These are phyloP conservation scores for Dendrobium huoshanense DNA, from an alignment of 106 monocot genomes.

Conservation along the genomic window DNA sequence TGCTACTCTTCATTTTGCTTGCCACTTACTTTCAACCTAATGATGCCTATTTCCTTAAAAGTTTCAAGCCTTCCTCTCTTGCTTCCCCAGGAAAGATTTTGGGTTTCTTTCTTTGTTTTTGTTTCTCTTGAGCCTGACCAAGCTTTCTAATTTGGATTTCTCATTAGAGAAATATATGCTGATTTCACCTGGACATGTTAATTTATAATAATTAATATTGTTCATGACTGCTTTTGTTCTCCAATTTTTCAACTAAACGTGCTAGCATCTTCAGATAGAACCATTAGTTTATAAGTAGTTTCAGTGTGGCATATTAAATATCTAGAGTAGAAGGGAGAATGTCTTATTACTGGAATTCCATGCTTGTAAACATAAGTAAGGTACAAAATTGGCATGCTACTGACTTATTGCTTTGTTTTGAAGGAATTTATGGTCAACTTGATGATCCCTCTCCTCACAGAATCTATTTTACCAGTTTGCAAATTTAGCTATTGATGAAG, in stretches of 20 bases:
- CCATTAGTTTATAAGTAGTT: not conserved
- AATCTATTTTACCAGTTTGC: not conserved
- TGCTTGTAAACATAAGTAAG: not conserved
- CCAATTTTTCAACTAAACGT: not conserved
- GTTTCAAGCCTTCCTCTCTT: not conserved
- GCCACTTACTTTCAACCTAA: not conserved
- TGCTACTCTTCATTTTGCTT: not conserved
- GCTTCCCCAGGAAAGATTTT: not conserved
- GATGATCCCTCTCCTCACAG: not conserved
- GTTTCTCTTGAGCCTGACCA: not conserved
- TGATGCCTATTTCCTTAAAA: not conserved
- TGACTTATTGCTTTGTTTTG: not conserved
- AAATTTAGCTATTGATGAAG: no score
- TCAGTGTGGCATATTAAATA: not conserved
- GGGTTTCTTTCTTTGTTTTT: not conserved
- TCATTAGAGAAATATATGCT: no score
- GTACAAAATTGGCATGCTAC: not conserved
- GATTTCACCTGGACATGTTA: not conserved
- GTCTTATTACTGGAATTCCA: not conserved
- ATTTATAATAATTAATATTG: not conserved
- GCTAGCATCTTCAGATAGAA: not conserved
- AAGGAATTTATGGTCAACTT: not conserved
- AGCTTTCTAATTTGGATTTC: no score
- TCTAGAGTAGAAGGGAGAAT: not conserved
- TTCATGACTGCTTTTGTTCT: not conserved